These are phyloP conservation scores for Penicillium vulpinum DNA, from an alignment of 2,329 filamentous ascomycete species.

Conservation along the genomic window DNA sequence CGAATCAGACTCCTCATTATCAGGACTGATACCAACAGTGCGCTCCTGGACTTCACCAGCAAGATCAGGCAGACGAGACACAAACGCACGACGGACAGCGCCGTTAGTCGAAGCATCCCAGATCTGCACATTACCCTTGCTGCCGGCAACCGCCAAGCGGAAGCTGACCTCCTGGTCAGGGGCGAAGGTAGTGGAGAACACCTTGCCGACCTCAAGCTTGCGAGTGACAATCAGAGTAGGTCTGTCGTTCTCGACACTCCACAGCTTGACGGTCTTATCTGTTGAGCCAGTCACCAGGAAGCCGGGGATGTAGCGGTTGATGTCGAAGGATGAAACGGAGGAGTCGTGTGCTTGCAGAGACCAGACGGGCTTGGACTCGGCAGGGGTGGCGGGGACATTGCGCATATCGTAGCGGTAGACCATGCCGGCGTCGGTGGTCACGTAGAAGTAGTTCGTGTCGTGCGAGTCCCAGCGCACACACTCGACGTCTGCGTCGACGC, in stretches of 20 bases:
- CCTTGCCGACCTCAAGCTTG: constrained; percentile 89
- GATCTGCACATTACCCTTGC: constrained; percentile 86
- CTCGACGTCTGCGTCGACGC: constrained; percentile 94
- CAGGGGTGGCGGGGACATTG: constrained; percentile 69
- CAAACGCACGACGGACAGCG: constrained; percentile 81
- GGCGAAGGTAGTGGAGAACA: constrained; percentile 88
- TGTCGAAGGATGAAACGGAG: constrained; percentile 85
- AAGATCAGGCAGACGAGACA: constrained; percentile 63
- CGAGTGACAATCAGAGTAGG: constrained; percentile 89
- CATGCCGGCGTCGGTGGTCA: constrained; percentile 87
- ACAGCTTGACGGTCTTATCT: constrained; percentile 94
- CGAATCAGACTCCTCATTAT: constrained; percentile 67
- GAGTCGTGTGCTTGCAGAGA: constrained; percentile 93
- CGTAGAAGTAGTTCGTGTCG: constrained; percentile 89
- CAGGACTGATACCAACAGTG: constrained; percentile 69
- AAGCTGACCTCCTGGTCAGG: constrained; percentile 90
- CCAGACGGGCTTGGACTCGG: constrained; percentile 83
- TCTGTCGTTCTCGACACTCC: constrained; percentile 80
- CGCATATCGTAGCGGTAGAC: constrained; percentile 91
- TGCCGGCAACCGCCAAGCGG: constrained; percentile 87
- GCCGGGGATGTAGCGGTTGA: constrained; percentile 86
- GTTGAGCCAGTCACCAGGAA: constrained; percentile 92
- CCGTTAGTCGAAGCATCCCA: constrained; percentile 97
- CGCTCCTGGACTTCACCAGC: constrained; percentile 70
- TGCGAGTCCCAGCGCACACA: constrained; percentile 91